These are phyloP conservation scores for Afroboletus lepidellus DNA, from an alignment of 1,284 basidiomycete species.

Conservation along the genomic window DNA sequence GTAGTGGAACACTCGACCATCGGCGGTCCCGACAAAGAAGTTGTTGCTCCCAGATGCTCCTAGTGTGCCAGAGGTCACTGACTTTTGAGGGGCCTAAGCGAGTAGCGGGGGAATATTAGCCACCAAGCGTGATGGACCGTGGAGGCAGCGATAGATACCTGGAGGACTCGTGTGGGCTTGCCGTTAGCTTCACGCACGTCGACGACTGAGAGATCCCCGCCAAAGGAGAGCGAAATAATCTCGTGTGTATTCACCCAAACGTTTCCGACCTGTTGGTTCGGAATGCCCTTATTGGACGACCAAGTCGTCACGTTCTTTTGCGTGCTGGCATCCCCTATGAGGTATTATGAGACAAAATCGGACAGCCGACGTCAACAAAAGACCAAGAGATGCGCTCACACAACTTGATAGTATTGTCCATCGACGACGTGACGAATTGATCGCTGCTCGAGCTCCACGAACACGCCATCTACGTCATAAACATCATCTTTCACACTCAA, in stretches of 20 bases:
- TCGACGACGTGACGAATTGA: conserved; percentile 78
- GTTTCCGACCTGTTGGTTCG: conserved; percentile 87
- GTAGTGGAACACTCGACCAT: conserved; percentile 77
- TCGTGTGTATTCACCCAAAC: conserved; percentile 69
- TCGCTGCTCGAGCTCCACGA: conserved; percentile 79
- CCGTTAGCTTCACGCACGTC: conserved; percentile 65
- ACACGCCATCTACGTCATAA: conserved; percentile 59
- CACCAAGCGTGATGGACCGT: too few relatives aligned
- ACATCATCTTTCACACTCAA: neutral
- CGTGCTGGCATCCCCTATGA: conserved; percentile 76
- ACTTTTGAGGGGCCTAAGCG: conserved; percentile 72
- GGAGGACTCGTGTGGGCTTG: conserved; percentile 60
- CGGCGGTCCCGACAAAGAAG: conserved; percentile 81
- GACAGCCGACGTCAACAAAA: neutral
- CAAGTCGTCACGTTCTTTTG: conserved; percentile 67
- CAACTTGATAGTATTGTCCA: conserved; percentile 85
- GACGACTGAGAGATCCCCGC: conserved; percentile 82
- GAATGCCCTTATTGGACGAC: conserved; percentile 67
- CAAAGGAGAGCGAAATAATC: conserved; percentile 84
- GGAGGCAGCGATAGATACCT: conserved; percentile 38
- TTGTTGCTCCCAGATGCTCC: conserved; percentile 44
- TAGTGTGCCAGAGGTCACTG: conserved; percentile 67
- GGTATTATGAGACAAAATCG: neutral
- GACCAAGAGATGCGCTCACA: conserved; percentile 52
- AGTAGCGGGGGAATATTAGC: neutral